Base-by-base conservation (phyloP, 2,329 filamentous ascomycete genomes). In the Botryotinia calthae region DNA sequence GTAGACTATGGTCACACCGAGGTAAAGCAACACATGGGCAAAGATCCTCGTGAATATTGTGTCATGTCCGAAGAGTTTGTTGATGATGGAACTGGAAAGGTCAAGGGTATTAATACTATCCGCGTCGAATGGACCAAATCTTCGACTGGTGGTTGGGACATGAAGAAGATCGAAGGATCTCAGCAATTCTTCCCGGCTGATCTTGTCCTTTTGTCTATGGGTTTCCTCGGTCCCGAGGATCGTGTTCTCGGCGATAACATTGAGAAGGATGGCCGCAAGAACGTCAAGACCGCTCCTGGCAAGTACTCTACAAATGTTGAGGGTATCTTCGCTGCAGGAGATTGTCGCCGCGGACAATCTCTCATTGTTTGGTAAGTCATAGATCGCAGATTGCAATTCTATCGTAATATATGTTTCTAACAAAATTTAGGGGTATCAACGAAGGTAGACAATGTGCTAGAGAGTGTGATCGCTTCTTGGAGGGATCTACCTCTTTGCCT, bases 41-140 rank as follows among this genome's bases (percentile, higher is more conserved):
- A 95, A 82, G 95, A 98, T 80, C 95, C 95, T 73, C 94, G 95
- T 79, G 95, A 98, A 85, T 98, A 93, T 87, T 98, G 95, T 85
- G 94, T 98, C 84, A 97, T 98, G 94, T 97, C 94, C 28, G 95
- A 97, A 85, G 93, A 97, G 79, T 98, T 98, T 78, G 93, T 97
- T 74, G 93, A 95, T 77, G 94, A 97, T 79, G 95, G 94, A 75
- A 89, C 84, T 67, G 95, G 95, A 81, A 91, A 91, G 76, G 94
- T 98, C 81, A 97, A 94, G 86, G 95, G 95, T 76, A 97, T 98
- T 87, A 97, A 96, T 84, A 97, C 94, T 61, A 89, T 96, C 73
- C 94, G 95, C 71, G 95, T 98, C 61, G 95, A 98, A 82, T 98
- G 95, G 95, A 96, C 94, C 78, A 96, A 95, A 87, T 93, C 90